A percentile compares a stretch with the other conserved stretches of the same genome.
Conservation (phyloP, 108 stramenopile species). For the Pseudonitzschia pungens region DNA sequence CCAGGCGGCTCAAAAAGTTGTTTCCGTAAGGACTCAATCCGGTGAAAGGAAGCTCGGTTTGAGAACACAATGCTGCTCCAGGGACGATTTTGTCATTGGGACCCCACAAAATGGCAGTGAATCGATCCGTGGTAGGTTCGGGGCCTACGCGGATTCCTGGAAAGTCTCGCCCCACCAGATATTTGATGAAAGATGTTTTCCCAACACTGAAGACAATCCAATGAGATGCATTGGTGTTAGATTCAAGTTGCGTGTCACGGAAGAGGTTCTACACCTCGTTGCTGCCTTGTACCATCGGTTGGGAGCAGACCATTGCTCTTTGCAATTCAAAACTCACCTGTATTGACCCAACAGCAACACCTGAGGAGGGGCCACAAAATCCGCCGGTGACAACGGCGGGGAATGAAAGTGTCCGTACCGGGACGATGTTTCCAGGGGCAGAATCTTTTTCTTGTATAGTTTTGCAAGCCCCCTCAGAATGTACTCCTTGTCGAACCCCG, state of each 20-base stretch:
- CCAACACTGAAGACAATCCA: constrained; percentile 66
- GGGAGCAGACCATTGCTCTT: neutral
- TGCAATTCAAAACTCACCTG: constrained; percentile 28
- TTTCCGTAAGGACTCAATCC: constrained; percentile 96
- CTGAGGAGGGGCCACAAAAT: constrained; percentile 98
- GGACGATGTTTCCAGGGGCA: constrained; percentile 82
- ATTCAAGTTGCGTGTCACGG: neutral
- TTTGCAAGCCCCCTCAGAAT: constrained; percentile 78
- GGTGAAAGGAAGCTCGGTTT: constrained; percentile 90
- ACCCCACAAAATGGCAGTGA: constrained; percentile 81
- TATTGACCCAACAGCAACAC: constrained; percentile 95
- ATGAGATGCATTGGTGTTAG: neutral
- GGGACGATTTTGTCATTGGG: constrained; percentile 82
- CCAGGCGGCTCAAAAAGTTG: constrained; percentile 92
- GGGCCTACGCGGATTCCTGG: constrained; percentile 97
- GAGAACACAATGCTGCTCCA: constrained; percentile 92
- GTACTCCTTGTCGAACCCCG: constrained; percentile 81
- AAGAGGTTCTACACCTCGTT: neutral
- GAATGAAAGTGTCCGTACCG: constrained; percentile 96
- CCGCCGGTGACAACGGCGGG: constrained; percentile 92
- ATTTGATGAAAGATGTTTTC: constrained; percentile 93
- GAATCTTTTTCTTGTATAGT: constrained; percentile 84
- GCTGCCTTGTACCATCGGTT: neutral
- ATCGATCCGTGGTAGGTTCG: constrained; percentile 93
- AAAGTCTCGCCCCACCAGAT: constrained; percentile 90